Conservation (phyloP, 176 grass and related monocot species). For the Aegilops sharonensis region DNA sequence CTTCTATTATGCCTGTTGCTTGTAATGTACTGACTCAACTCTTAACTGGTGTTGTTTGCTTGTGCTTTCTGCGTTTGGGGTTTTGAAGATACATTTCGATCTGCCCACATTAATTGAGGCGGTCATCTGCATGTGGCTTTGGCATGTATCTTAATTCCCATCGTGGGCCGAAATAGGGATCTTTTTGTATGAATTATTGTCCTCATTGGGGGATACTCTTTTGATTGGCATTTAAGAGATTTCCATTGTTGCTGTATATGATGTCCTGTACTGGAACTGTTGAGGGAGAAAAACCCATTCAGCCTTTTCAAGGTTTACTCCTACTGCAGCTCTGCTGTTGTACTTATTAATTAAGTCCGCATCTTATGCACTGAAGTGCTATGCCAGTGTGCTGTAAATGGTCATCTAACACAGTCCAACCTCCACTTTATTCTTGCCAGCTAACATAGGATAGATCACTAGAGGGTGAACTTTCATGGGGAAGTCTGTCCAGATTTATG, state of each 20-base stretch:
- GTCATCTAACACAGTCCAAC: background rate
- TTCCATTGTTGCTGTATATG: constrained; percentile 10
- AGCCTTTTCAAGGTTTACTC: background rate
- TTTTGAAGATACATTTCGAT: background rate
- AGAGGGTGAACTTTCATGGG: background rate
- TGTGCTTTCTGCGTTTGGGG: constrained; percentile 20
- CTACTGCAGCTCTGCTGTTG: background rate
- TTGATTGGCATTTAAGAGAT: background rate
- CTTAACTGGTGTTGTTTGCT: constrained; percentile 11
- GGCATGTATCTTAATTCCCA: constrained; percentile 17
- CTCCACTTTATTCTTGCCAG: background rate
- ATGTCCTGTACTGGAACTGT: background rate
- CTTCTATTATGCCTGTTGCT: background rate
- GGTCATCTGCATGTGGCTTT: background rate
- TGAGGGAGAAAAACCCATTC: background rate
- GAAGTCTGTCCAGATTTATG: background rate
- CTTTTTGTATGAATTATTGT: constrained; percentile 25
- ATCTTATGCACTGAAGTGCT: background rate
- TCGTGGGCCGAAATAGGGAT: background rate
- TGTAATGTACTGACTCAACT: background rate
- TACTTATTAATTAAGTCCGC: background rate
- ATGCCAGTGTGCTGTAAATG: background rate
- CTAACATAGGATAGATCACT: constrained; percentile 15
- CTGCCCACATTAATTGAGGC: background rate
- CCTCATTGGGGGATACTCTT: background rate